Base-by-base conservation (phyloP, 768 basidiomycete genomes). In the Amanita brunnescens region DNA sequence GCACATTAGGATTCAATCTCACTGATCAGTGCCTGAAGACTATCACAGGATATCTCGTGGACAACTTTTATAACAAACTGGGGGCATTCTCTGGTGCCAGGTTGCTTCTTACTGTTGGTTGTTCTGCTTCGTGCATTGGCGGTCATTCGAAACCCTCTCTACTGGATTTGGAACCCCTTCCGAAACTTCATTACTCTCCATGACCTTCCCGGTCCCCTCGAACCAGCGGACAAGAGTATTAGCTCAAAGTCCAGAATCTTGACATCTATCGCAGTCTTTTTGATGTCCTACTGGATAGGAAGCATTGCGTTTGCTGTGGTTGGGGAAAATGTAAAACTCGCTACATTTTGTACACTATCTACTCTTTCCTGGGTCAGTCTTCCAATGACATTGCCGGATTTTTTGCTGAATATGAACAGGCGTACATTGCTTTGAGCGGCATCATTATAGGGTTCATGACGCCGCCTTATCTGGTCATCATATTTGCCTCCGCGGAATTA, bases 341-440 rank as follows among this genome's bases (percentile, higher is more conserved):
- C 58, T 18, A 37, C 59, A 20, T 62, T 58, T 35, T 64, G 67
- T 39, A 57, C 69, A 20, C 56, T 74, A 14, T 66, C 65, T 49
- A 63, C 64, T 18, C 49, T 76, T 46, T 62, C 74, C 45, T 82
- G 81, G 81, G 81, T 82, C 61, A 55, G 77, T 61, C 29, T 13
- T 49, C 35, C n/a, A n/a, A n/a, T n/a, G n/a, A n/a, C n/a, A n/a
- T 44, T 47, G 48, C 29, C 49, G 40, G 30, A 37, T 38, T 10
- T 38, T 49, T 50, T 41, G 13, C 14, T 55, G 33, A 38, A 35
- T 39, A 45, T 58, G 44, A 47, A 32, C 52, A 82, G 81, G 60
- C 58, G 35, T 81, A 77, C 58, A 71, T 72, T 24, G 60, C 70
- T 24, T 55, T 76, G 46, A 63, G 67, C 46, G 57, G 71, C 53